These are phyloP conservation scores for Magnaporthales sp. DNA, from an alignment of 2,329 filamentous ascomycete species.

Conservation along the genomic window DNA sequence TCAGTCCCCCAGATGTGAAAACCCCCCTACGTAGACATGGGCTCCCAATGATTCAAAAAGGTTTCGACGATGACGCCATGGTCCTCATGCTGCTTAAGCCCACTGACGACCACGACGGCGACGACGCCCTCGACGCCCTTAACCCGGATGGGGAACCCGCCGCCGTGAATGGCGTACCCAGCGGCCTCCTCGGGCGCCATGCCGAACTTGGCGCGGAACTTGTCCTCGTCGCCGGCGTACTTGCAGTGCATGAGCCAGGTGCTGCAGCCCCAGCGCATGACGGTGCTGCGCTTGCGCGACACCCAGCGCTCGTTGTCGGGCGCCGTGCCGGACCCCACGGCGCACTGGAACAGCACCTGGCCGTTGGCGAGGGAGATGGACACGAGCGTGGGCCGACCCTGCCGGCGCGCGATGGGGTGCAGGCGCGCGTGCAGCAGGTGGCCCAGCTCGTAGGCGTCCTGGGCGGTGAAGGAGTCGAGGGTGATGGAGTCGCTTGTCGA, in stretches of 20 bases:
- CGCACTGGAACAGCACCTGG: conserved; percentile 62
- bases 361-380: conserved; percentile 53
- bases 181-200: conserved; percentile 45
- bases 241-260: conserved; percentile 67
- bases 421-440: conserved; percentile 56
- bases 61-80: conserved; percentile 64
- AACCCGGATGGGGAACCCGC: conserved; percentile 65
- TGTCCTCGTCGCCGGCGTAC: conserved; percentile 52
- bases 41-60: neutral
- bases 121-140: conserved; percentile 67
- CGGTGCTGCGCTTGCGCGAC: conserved; percentile 60
- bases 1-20: neutral
- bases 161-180: conserved; percentile 70
- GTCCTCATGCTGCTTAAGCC: conserved; percentile 68
- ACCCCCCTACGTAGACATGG: neutral
- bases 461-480: conserved; percentile 47
- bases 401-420: conserved; percentile 31
- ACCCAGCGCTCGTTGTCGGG: conserved; percentile 70
- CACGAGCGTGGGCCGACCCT: conserved; percentile 44
- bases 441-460: conserved; percentile 58
- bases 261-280: conserved; percentile 60
- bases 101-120: conserved; percentile 67
- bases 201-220: conserved; percentile 57
- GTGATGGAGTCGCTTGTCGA: conserved; percentile 26
- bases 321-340: conserved; percentile 55